Conservation (phyloP, 768 basidiomycete species). For the Lentinula sp. region DNA sequence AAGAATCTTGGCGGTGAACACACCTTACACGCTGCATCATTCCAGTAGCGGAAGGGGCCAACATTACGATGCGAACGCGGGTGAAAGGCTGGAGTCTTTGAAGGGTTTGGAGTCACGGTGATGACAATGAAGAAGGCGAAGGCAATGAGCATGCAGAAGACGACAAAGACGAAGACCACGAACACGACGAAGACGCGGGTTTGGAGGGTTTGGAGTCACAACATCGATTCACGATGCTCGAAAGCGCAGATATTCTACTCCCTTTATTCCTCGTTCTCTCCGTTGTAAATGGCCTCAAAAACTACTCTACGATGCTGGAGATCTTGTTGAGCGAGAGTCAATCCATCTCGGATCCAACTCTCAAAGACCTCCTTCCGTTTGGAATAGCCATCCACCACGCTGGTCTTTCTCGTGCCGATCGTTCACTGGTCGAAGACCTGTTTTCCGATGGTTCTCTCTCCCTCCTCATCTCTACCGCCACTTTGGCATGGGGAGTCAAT, state of each 20-base stretch:
- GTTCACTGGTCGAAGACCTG: conserved; percentile 88
- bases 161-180: no score
- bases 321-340: conserved; percentile 16
- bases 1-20: background rate
- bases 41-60: background rate
- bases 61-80: background rate
- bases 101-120: no score
- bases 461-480: conserved; percentile 95
- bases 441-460: conserved; percentile 91
- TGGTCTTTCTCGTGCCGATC: conserved; percentile 90
- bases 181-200: no score
- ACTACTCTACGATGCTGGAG: no score
- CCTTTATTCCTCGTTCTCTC: no score
- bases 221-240: no score
- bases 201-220: no score
- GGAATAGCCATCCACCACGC: conserved; percentile 98
- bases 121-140: no score
- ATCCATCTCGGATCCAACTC: conserved; percentile 74
- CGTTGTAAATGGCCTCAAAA: no score
- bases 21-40: conserved; percentile 1
- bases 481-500: conserved; percentile 99
- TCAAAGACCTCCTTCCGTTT: conserved; percentile 89
- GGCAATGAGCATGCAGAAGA: no score
- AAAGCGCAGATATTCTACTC: no score
- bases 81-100: background rate